Conservation (phyloP, 768 basidiomycete species). For the Trichaptum fuscoviolaceum region DNA sequence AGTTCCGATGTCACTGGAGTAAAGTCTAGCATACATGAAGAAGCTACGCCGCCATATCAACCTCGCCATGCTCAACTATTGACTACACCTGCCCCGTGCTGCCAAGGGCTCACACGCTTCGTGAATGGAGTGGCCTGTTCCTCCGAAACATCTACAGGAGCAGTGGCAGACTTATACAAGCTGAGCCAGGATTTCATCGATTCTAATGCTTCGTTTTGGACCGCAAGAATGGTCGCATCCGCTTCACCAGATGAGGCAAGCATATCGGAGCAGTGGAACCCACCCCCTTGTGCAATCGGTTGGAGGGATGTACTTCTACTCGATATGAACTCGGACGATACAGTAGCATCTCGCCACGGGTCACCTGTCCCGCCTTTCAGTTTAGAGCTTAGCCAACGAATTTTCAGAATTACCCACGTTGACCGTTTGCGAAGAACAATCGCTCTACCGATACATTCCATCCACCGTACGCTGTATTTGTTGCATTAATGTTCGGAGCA, state of each 20-base stretch:
- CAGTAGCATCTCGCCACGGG: slow-evolving; percentile 21
- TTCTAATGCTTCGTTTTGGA: slow-evolving; percentile 5
- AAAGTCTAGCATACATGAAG: not conserved
- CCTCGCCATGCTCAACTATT: too few species aligned
- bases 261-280: slow-evolving; percentile 22
- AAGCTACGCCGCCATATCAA: not conserved
- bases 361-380: slow-evolving; percentile 13
- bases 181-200: not conserved
- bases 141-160: not conserved
- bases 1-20: not conserved
- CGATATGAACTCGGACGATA: slow-evolving; percentile 16
- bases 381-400: not conserved
- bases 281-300: slow-evolving; percentile 18
- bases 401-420: slow-evolving; percentile 11
- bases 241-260: slow-evolving; percentile 5
- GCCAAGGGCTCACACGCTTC: too few species aligned
- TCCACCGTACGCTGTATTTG: slow-evolving; percentile 17
- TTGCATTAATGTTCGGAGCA: slow-evolving; percentile 11
- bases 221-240: slow-evolving; percentile 6
- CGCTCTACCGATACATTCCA: slow-evolving; percentile 19
- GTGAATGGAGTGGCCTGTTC: too few species aligned
- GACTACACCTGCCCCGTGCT: too few species aligned
- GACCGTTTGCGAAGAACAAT: slow-evolving; percentile 20
- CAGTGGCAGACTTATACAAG: not conserved
- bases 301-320: slow-evolving; percentile 12